Conservation (phyloP, 352 stramenopile species). For the Pythium phragmiticola region DNA sequence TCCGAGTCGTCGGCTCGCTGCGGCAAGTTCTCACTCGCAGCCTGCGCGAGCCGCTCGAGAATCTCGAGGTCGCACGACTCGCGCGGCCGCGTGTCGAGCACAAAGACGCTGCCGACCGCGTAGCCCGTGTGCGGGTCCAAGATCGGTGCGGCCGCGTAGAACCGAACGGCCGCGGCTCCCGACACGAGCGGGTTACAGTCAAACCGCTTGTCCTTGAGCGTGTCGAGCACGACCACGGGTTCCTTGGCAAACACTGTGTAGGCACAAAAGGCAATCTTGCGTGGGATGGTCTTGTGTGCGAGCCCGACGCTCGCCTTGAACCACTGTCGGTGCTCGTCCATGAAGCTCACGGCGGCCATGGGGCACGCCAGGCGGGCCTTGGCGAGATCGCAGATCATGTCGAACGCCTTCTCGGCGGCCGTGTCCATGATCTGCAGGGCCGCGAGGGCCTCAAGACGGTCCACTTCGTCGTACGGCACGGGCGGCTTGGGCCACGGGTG, state of each 20-base stretch:
- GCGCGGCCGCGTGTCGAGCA: conserved; percentile 75
- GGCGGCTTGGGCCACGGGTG: conserved; percentile 78
- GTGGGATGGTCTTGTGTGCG: conserved; percentile 72
- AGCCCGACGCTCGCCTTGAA: conserved; percentile 74
- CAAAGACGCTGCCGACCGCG: conserved; percentile 74
- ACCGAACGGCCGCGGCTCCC: conserved; percentile 88
- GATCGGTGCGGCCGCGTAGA: conserved; percentile 90
- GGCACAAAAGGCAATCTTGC: conserved; percentile 80
- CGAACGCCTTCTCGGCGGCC: conserved; percentile 54
- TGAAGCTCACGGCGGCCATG: conserved; percentile 80
- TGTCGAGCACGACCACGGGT: conserved; percentile 85
- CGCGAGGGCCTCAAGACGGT: conserved; percentile 49
- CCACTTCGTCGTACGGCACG: conserved; percentile 47
- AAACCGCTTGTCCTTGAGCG: conserved; percentile 87
- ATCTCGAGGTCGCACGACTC: conserved; percentile 69
- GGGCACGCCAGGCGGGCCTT: conserved; percentile 61
- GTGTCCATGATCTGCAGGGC: conserved; percentile 64
- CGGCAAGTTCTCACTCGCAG: conserved; percentile 57
- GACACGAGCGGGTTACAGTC: conserved; percentile 87
- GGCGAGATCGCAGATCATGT: conserved; percentile 79
- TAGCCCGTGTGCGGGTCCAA: conserved; percentile 55
- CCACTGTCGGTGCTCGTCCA: conserved; percentile 77
- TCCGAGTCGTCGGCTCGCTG: conserved; percentile 21
- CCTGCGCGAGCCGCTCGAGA: conserved; percentile 61
- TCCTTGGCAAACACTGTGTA: conserved; percentile 61